Evolutionary conservation across 2,329 filamentous ascomycete genomes (phyloP), one percentile per base, ranked within the genome.

Genomic region (Plectosphaerella cucumerina): DNA sequence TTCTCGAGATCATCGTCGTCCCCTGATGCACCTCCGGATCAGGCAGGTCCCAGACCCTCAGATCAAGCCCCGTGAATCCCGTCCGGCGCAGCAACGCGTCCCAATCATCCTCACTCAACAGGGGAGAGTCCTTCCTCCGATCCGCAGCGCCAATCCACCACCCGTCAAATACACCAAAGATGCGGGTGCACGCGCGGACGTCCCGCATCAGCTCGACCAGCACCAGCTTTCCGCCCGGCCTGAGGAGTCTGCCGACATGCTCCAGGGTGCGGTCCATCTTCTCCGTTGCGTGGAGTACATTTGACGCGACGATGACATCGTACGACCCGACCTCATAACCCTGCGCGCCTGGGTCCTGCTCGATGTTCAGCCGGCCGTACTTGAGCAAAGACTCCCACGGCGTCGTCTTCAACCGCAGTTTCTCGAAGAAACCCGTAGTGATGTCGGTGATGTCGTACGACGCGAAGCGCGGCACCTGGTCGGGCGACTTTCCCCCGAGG

Each of bases 381-480:
- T 48, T 59, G 52, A 72, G 65, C 14, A 50, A 45, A 3, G 48
- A 51, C 8, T 26, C 35, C 47, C 58, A 60, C 1, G 55, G 47
- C 34, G 53, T 37, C 52, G 67, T 62, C 12, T 50, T 51, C 20
- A 61, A 52, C n/a, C 56, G 55, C 0, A 68, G 68, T 10, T 60
- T 54, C 20, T 62, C 62, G 44, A 73, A 72, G 59, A 71, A 72
- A 1, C 59, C 62, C 2, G 62, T 54, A 0, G 70, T 71, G 23
- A 72, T 69, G 44, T 74, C 70, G 3, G 70, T 72, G 50, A 64
- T 73, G 6, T 60, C 64, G 51, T 72, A 71, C 1, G 51, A 44
- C 15, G 37, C 31, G 44, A 56, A 62, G 14, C 56, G 52, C 3
- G 53, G 47, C 12, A 53, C 44, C 4, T 52, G 48, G 49, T 55